Percentiles rank a stretch among this genome's conserved stretches.
Conservation (phyloP, 495 filamentous ascomycete species). For the Penicillium fimorum region DNA sequence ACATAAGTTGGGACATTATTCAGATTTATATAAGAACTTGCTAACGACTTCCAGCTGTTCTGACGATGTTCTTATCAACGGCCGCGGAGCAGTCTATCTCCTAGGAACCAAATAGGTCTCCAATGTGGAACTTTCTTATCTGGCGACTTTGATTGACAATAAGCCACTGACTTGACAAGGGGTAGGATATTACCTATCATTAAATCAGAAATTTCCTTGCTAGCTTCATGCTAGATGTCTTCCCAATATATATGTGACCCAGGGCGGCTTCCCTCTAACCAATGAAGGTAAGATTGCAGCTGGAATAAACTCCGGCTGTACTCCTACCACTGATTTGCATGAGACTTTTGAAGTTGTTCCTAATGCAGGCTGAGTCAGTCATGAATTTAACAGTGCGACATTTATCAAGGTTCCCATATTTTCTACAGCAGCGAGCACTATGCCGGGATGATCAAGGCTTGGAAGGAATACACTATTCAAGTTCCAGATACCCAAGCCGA, state of each 20-base stretch:
- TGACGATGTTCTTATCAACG: constrained; percentile 54
- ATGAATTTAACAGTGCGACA: constrained; percentile 50
- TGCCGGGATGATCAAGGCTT: constrained; percentile 35
- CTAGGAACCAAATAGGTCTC: constrained; percentile 34
- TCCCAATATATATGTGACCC: constrained; percentile 30
- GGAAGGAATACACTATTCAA: constrained; percentile 37
- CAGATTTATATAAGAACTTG: not conserved
- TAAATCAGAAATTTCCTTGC: not conserved
- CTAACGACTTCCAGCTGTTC: constrained; percentile 32
- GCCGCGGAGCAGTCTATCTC: constrained; percentile 52
- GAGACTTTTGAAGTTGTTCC: constrained; percentile 41
- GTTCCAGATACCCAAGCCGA: constrained; percentile 32
- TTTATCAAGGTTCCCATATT: constrained; percentile 38
- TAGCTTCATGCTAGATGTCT: constrained; percentile 18
- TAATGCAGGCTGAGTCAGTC: constrained; percentile 41
- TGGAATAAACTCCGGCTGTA: constrained; percentile 39
- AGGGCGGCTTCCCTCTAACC: constrained; percentile 28
- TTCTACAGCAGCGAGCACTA: constrained; percentile 39
- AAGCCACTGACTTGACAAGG: constrained; percentile 47
- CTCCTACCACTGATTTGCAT: constrained; percentile 34
- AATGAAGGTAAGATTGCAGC: constrained; percentile 38
- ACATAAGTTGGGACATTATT: constrained; percentile 26
- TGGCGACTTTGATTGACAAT: constrained; percentile 29
- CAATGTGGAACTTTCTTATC: constrained; percentile 31
- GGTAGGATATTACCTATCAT: constrained; percentile 30